Conservation (phyloP, 345 rosid species). For the Aquilaria sinensis region DNA sequence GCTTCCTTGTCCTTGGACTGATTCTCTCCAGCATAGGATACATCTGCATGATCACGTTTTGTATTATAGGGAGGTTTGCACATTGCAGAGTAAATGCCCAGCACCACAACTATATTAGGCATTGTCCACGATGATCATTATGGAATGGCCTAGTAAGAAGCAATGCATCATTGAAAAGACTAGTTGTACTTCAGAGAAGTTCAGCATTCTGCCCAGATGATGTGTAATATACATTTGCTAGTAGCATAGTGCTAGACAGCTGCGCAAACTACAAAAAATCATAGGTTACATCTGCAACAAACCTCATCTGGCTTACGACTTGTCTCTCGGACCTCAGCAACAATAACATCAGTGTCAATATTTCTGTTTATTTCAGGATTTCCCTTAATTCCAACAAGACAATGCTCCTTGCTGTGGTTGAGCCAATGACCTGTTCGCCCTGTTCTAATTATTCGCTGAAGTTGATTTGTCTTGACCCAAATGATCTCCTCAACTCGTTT, state of each 20-base stretch:
- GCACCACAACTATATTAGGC: not conserved
- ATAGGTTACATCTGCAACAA: conserved; percentile 16
- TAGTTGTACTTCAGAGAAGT: not conserved
- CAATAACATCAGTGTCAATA: conserved; percentile 95
- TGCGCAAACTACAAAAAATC: not conserved
- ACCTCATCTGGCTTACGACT: conserved; percentile 99
- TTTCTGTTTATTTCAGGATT: conserved; percentile 91
- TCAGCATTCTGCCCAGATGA: no score
- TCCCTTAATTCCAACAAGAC: conserved; percentile 98
- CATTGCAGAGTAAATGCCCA: conserved; percentile 1
- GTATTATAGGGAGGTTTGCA: conserved; percentile 2
- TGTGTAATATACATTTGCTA: no score
- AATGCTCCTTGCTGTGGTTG: conserved; percentile 97
- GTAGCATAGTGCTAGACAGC: not conserved
- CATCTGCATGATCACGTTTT: conserved; percentile 50
- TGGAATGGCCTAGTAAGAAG: not conserved
- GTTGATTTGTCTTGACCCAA: conserved; percentile 94
- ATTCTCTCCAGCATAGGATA: conserved; percentile 96
- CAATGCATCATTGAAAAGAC: not conserved
- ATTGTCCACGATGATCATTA: not conserved
- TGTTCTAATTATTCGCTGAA: conserved; percentile 95
- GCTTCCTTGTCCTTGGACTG: conserved; percentile 91
- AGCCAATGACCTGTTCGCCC: conserved; percentile 99
- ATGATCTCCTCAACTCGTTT: conserved; percentile 94
- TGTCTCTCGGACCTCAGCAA: conserved; percentile 99